Percentiles rank a stretch among this genome's conserved stretches.
Conservation (phyloP, 805 yeast species). For the Yarrowia sp. region DNA sequence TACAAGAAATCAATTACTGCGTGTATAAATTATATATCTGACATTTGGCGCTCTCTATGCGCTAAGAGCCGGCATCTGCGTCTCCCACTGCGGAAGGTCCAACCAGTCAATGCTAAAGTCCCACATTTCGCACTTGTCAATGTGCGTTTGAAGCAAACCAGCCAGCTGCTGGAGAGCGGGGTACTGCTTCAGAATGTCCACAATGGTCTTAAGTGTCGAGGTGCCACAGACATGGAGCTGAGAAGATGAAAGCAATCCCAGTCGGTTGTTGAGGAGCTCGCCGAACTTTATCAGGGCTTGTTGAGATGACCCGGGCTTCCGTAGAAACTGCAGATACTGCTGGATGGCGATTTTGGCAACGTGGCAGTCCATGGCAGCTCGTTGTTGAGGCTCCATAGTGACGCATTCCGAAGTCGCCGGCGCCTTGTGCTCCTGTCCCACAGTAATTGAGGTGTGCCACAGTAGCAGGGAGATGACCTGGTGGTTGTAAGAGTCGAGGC, state of each 20-base stretch:
- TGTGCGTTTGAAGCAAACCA: not conserved
- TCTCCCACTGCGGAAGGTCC: slow-evolving; percentile 21
- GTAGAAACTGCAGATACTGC: slow-evolving; percentile 6
- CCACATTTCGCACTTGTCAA: slow-evolving; percentile 22
- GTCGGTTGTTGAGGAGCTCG: slow-evolving; percentile 15
- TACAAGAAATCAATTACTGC: not conserved
- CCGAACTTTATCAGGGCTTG: slow-evolving; percentile 12
- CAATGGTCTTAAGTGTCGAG: not conserved
- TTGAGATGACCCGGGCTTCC: slow-evolving; percentile 8
- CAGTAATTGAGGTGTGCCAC: slow-evolving; percentile 6
- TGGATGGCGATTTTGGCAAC: slow-evolving; percentile 20
- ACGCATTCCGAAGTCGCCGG: slow-evolving; percentile 3
- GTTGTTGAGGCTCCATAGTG: slow-evolving; percentile 15
- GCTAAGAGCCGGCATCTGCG: slow-evolving; percentile 4
- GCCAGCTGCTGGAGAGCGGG: slow-evolving; percentile 6
- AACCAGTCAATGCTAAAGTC: slow-evolving; percentile 14
- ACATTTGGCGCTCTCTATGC: not conserved
- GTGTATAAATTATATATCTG: slow-evolving; percentile 8
- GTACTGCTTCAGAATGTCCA: not conserved
- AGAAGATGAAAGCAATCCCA: slow-evolving; percentile 4
- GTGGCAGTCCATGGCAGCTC: slow-evolving; percentile 16
- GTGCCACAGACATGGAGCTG: slow-evolving; percentile 8
- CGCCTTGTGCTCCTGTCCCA: slow-evolving; percentile 7
- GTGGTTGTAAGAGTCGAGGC: slow-evolving; percentile 20
- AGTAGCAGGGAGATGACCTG: slow-evolving; percentile 6